Conservation (phyloP, 768 basidiomycete species). For the Russula dissimulans region DNA sequence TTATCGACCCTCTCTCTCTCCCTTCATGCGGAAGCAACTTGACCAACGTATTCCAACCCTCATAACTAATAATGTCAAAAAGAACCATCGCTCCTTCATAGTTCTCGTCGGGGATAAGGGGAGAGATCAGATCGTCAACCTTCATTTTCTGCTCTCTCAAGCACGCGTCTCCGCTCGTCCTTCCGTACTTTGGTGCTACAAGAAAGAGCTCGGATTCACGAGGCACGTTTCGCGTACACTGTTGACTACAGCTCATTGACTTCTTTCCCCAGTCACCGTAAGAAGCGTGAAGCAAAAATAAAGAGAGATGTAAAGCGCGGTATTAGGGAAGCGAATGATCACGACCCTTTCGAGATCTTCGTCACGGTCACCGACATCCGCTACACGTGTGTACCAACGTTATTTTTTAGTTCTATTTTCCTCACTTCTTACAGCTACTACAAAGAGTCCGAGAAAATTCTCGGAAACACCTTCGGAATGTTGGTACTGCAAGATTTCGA, state of each 20-base stretch:
- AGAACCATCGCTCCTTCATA: constrained; percentile 90
- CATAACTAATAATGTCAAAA: constrained; percentile 88
- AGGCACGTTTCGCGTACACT: constrained; percentile 41
- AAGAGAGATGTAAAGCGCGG: constrained; percentile 95
- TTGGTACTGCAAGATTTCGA: constrained; percentile 96
- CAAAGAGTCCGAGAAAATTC: constrained; percentile 93
- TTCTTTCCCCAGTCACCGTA: constrained; percentile 62
- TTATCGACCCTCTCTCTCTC: background rate
- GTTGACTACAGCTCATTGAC: background rate
- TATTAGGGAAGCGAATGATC: constrained; percentile 87
- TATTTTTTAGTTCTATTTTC: background rate
- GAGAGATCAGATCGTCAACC: constrained; percentile 91
- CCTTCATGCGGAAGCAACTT: constrained; percentile 71
- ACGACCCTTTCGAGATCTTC: constrained; percentile 97
- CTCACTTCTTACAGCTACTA: constrained; percentile 52
- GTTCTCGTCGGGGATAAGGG: constrained; percentile 93
- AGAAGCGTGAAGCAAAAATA: constrained; percentile 94
- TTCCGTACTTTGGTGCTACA: constrained; percentile 97
- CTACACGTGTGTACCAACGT: constrained; percentile 61
- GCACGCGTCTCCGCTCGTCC: constrained; percentile 82
- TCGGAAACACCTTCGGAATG: constrained; percentile 98
- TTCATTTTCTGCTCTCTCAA: constrained; percentile 92
- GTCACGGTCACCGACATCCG: constrained; percentile 98
- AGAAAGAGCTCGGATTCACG: constrained; percentile 95
- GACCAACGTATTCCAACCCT: constrained; percentile 90